Percentiles rank a stretch among this genome's conserved stretches.
Evolutionary conservation across 202 grass and related monocot species (phyloP).

Genomic region (Musa balbisiana): DNA sequence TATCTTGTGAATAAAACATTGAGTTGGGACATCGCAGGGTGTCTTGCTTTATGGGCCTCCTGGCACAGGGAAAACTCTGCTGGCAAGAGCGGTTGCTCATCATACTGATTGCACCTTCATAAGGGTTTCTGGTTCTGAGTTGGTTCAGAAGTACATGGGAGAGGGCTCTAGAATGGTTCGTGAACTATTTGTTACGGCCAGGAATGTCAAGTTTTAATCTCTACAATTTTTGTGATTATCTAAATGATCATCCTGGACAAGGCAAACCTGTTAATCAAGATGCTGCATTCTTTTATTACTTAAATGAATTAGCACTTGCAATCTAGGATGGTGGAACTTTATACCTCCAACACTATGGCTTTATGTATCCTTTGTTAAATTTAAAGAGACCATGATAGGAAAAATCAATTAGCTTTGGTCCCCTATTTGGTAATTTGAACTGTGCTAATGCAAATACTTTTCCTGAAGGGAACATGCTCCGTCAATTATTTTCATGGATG

Average conservation of each 20-base stretch:
- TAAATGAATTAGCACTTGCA: neutral
- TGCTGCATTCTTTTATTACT: no score
- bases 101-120: constrained; percentile 99
- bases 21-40: constrained; percentile 43
- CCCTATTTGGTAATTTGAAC: neutral
- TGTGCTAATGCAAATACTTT: constrained; percentile 1
- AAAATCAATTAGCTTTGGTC: neutral
- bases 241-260: neutral
- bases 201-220: constrained; percentile 31
- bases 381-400: neutral
- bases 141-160: constrained; percentile 99
- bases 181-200: constrained; percentile 96
- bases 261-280: neutral
- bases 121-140: constrained; percentile 92
- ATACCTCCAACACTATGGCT: no score
- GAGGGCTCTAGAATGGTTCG: constrained; percentile 95
- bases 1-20: neutral
- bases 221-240: no score
- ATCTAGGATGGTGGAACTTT: neutral
- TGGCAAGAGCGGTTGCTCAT: constrained; percentile 95
- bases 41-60: constrained; percentile 96
- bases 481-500: constrained; percentile 99
- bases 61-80: constrained; percentile 92
- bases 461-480: constrained; percentile 78
- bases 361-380: no score